Evolutionary conservation across 2,329 filamentous ascomycete genomes (phyloP).

Genomic region (Botrytis porri): DNA sequence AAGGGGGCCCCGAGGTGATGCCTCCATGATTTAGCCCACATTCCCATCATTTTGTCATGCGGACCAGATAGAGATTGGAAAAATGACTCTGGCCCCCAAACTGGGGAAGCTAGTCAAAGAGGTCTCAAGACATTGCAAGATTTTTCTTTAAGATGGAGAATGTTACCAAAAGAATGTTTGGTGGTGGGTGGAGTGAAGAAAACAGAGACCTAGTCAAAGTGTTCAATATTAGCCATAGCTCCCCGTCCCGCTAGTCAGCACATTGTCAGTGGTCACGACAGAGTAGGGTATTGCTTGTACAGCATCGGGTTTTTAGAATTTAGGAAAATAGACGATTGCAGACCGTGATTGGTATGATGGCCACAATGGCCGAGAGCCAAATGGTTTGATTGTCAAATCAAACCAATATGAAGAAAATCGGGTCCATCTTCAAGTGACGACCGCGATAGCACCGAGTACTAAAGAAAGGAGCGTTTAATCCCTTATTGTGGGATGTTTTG

Average conservation of each 20-base stretch:
- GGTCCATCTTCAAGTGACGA: constrained; percentile 5
- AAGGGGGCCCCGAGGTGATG: constrained; percentile 4
- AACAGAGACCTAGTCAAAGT: background rate
- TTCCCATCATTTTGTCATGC: constrained; percentile 10
- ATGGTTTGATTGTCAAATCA: background rate
- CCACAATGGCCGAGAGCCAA: constrained; percentile 4
- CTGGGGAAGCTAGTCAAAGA: constrained; percentile 2
- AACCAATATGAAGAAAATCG: constrained; percentile 18
- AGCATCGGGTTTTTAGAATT: background rate
- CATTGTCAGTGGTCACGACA: background rate
- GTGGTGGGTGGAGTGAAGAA: background rate
- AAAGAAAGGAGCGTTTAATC: background rate
- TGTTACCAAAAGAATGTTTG: background rate
- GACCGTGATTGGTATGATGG: background rate
- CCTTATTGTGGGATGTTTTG: background rate
- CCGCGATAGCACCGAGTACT: constrained; percentile 20
- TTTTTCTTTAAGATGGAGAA: constrained; percentile 14
- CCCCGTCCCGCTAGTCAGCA: background rate
- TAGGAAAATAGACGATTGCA: background rate
- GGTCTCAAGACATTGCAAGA: constrained; percentile 1
- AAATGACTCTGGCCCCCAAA: background rate
- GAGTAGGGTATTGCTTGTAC: background rate
- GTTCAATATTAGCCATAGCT: background rate
- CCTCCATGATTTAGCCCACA: constrained; percentile 8
- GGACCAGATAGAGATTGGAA: background rate